Conservation (phyloP, 176 grass and related monocot genomes). For the Dactylis glomerata region DNA sequence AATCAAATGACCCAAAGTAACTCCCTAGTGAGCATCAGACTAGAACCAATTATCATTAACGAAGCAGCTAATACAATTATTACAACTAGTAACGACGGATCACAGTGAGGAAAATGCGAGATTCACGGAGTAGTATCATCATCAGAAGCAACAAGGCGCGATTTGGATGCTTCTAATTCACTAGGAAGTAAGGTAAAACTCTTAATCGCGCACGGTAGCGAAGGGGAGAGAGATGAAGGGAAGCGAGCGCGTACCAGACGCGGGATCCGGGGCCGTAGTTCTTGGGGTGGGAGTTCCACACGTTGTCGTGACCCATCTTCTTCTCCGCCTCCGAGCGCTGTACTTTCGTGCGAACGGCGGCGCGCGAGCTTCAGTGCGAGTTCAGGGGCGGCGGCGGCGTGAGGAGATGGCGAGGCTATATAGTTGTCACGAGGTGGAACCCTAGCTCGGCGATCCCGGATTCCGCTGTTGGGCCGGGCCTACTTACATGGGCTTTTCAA, state of each 20-base stretch:
- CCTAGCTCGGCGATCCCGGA: background rate
- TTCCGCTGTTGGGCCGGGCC: background rate
- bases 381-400: constrained; percentile 11
- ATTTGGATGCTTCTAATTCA: background rate
- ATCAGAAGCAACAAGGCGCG: background rate
- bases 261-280: constrained; percentile 70
- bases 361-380: background rate
- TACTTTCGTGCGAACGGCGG: background rate
- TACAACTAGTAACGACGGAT: background rate
- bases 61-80: background rate
- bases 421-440: constrained; percentile 1
- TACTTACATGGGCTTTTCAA: background rate
- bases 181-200: background rate
- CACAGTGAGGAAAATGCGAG: background rate
- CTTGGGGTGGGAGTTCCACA: constrained; percentile 76
- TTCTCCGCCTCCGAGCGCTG: background rate
- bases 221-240: background rate
- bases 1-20: background rate
- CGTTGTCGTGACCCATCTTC: constrained; percentile 63
- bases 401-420: background rate
- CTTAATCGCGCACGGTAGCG: background rate
- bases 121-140: background rate
- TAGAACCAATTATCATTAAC: background rate
- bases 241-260: constrained; percentile 38
- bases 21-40: background rate